Conservation (phyloP, 2,329 filamentous ascomycete species). For the Colletotrichum ledebouriae region DNA sequence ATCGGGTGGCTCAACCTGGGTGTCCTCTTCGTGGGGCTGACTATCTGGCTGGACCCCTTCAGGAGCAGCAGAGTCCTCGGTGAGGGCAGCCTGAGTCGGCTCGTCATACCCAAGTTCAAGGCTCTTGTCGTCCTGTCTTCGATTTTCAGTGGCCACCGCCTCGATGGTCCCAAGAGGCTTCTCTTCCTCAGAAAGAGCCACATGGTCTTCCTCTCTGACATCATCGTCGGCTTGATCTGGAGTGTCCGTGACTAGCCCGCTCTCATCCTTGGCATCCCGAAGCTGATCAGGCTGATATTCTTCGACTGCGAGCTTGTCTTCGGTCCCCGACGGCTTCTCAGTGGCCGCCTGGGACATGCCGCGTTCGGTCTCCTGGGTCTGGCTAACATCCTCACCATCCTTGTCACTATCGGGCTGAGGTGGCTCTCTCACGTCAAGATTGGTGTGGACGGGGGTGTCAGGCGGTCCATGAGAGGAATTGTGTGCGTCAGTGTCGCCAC, state of each 20-base stretch:
- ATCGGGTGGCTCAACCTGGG: too few species aligned
- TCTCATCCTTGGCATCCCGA: neutral
- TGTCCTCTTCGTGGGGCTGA: too few species aligned
- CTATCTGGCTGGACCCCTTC: too few species aligned
- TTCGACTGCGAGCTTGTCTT: neutral
- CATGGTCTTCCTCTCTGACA: neutral
- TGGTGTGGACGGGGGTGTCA: constrained; percentile 33
- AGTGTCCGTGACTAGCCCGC: neutral
- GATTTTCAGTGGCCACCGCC: neutral
- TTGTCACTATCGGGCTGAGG: neutral
- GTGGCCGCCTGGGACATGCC: neutral
- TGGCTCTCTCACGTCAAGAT: constrained; percentile 4
- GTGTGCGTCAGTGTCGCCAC: constrained; percentile 35
- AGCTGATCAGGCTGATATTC: neutral
- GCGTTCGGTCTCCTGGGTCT: neutral
- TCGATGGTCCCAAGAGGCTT: neutral
- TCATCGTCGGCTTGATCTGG: neutral
- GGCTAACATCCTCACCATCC: neutral
- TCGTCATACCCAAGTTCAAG: too few species aligned
- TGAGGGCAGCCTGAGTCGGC: too few species aligned
- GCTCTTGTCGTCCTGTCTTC: too few species aligned
- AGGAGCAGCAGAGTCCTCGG: too few species aligned
- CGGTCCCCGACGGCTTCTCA: neutral
- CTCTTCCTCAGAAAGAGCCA: too few species aligned
- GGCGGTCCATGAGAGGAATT: constrained; percentile 30